Base-by-base conservation (phyloP, 768 basidiomycete species). In the Lentinula boryana region DNA sequence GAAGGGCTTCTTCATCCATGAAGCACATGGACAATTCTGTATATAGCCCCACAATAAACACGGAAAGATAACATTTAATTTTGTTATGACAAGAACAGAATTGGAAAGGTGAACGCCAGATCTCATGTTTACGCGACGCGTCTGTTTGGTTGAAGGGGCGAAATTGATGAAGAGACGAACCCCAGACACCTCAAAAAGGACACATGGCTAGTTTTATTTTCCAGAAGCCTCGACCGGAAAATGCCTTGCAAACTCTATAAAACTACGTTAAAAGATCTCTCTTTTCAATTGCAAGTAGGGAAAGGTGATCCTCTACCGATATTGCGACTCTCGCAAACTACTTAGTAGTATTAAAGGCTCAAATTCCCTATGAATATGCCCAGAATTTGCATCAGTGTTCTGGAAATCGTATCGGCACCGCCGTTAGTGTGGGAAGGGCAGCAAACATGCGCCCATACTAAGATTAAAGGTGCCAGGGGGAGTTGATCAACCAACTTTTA, bases 121-220 rank as follows among this genome's bases (percentile, higher is more conserved):
- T 23, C 23, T 36, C 23, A 36, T 58, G 44, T 62, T 70, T 71
- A 78, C 75, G 78, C 80, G 78, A 80, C 79, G 76, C 78, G 78
- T 77, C 73, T 78, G 74, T 78, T 79, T 77, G 77, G 68, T 73
- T 74, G 62, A 53, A 56, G 53, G 49, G 43, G 27, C 46, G 35
- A 15, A 51, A 23, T 49, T 60, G 62, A 58, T 56, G 57, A 31
- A 16, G 16, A 4, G 48, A 62, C 63, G 36, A 63, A 69, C 71
- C 68, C 68, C 69, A 64, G 65, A 66, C 68, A 71, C 69, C 56
- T 13, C 36, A 38, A 38, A 38, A 50, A 7, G 12, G 54, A 48
- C 27, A 52, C 50, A 57, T 49, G 54, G 56, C 61, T 51, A 49
- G 36, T 38, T 13, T 38, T 38, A 13, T 38, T 13, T 38, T 53